phyloP scores from a whole-genome alignment of 805 yeast genomes.

The Pichia heedii region DNA sequence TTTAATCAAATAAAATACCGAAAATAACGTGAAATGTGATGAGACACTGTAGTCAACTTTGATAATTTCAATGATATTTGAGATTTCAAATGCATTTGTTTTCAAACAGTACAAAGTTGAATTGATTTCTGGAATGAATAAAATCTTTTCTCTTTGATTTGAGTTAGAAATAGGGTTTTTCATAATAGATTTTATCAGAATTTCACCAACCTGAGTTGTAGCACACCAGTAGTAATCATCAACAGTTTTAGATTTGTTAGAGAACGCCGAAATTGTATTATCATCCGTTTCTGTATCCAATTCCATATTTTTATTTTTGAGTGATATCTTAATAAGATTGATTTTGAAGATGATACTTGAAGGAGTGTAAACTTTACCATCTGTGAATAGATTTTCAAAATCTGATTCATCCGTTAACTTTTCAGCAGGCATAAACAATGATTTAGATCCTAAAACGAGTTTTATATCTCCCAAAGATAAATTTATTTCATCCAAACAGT shows the following conservation, averaged over 20 bases:
- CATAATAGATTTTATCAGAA: slow-evolving; percentile 1
- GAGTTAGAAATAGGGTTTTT: background rate
- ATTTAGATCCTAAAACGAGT: slow-evolving; percentile 14
- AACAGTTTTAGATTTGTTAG: slow-evolving; percentile 2
- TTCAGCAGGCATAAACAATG: slow-evolving; percentile 14
- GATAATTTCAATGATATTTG: slow-evolving; percentile 1
- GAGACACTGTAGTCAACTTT: slow-evolving; percentile 27
- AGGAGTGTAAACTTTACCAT: slow-evolving; percentile 3
- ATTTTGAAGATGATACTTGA: slow-evolving; percentile 3
- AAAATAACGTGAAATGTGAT: slow-evolving; percentile 37
- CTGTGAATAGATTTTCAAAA: background rate
- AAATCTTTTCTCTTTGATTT: background rate
- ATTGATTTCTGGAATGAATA: slow-evolving; percentile 6
- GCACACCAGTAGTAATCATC: slow-evolving; percentile 11
- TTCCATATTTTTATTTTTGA: background rate
- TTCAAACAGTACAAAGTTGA: slow-evolving; percentile 7
- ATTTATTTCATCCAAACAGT: slow-evolving; percentile 24
- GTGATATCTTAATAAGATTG: background rate
- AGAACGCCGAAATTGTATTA: background rate
- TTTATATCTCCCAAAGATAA: slow-evolving; percentile 12
- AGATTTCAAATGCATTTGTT: slow-evolving; percentile 3
- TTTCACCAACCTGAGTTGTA: background rate
- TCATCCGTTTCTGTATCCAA: slow-evolving; percentile 2
- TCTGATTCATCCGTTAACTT: slow-evolving; percentile 7
- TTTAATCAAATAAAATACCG: slow-evolving; percentile 36